phyloP scores from a whole-genome alignment of 768 basidiomycete species.

The Termitomyces sp. region DNA sequence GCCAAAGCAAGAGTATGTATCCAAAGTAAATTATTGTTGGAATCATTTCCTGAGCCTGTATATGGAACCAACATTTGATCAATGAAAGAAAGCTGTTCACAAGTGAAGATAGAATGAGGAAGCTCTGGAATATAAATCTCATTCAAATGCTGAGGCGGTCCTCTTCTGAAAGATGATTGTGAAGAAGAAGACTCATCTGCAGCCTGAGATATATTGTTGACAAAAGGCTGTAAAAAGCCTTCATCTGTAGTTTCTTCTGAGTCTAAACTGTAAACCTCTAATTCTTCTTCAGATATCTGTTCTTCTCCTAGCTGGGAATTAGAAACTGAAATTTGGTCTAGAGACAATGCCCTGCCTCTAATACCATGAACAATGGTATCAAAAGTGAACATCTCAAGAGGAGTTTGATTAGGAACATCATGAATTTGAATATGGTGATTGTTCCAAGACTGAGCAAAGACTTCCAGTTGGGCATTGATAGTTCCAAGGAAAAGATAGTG shows the following conservation, averaged over 20 bases:
- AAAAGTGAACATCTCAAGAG: background rate
- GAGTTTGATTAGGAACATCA: background rate
- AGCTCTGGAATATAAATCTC: background rate
- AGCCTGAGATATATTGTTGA: background rate
- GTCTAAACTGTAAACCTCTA: background rate
- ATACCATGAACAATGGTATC: background rate
- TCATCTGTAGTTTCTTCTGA: too few relatives aligned
- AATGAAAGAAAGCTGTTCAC: background rate
- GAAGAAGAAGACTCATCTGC: background rate
- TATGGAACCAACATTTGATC: background rate
- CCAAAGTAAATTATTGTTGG: background rate
- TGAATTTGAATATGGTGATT: background rate
- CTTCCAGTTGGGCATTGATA: background rate
- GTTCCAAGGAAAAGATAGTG: too few relatives aligned
- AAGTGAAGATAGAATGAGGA: background rate
- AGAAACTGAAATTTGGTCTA: background rate
- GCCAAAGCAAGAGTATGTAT: background rate
- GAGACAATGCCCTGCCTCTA: background rate
- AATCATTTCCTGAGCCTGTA: background rate
- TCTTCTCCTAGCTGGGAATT: background rate
- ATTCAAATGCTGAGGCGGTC: background rate
- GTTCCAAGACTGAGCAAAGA: slow-evolving; percentile 6
- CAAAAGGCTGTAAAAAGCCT: too few relatives aligned
- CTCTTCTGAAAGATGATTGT: background rate
- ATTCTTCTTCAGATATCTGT: background rate